A percentile compares a stretch with the other conserved stretches of the same genome.
Evolutionary conservation across 352 stramenopile species (phyloP).

Genomic region (Phytophthora sojae): DNA sequence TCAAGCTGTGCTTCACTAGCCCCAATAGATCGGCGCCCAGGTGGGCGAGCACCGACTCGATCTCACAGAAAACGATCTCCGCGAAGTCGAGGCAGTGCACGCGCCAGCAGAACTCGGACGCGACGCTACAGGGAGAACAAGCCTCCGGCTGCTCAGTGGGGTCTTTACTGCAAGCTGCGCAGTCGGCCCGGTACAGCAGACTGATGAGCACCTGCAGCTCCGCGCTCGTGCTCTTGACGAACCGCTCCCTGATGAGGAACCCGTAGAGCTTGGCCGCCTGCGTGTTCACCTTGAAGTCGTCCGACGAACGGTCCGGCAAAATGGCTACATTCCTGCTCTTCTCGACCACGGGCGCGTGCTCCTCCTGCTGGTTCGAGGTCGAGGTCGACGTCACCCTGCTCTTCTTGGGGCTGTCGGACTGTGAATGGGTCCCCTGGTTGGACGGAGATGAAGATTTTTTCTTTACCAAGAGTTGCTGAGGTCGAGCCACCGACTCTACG

Average conservation of each 20-base stretch:
- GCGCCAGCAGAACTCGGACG: background rate
- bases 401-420: background rate
- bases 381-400: background rate
- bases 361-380: conserved; percentile 13
- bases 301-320: background rate
- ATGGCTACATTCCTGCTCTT: background rate
- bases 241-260: conserved; percentile 55
- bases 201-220: conserved; percentile 56
- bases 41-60: background rate
- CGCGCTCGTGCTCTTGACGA: conserved; percentile 51
- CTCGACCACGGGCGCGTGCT: background rate
- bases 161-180: conserved; percentile 9
- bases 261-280: conserved; percentile 61
- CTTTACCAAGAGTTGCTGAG: conserved; percentile 14
- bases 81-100: background rate
- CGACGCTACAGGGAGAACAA: background rate
- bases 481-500: background rate
- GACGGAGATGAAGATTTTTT: conserved; percentile 12
- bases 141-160: background rate
- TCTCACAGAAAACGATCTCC: background rate
- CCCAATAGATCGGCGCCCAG: background rate
- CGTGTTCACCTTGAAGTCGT: conserved; percentile 39
- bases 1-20: conserved; percentile 20
- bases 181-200: conserved; percentile 47
- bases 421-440: conserved; percentile 23